Percentiles rank a stretch among this genome's conserved stretches.
Conservation (phyloP, 2,329 filamentous ascomycete genomes). For the Aspergillus quadrilineatus region DNA sequence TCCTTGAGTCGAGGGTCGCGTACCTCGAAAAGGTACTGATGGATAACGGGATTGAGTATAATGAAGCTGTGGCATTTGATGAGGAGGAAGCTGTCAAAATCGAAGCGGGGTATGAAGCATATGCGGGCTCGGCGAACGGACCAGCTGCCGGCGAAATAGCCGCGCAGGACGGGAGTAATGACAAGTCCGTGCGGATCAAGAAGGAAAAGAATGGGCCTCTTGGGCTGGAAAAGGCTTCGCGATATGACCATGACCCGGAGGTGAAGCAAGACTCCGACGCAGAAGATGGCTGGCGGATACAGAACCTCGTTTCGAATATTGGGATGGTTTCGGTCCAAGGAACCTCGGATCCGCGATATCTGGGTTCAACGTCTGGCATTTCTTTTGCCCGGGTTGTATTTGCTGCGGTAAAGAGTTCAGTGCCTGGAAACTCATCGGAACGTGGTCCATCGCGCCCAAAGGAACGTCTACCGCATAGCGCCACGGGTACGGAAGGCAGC, state of each 20-base stretch:
- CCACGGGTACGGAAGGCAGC: constrained; percentile 60
- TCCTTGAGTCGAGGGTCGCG: constrained; percentile 81
- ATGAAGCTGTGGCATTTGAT: constrained; percentile 68
- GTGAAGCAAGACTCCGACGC: constrained; percentile 42
- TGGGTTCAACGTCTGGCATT: constrained; percentile 84
- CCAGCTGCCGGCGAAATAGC: constrained; percentile 17
- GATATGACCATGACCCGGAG: constrained; percentile 23
- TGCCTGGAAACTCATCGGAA: constrained; percentile 59
- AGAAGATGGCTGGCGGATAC: constrained; percentile 61
- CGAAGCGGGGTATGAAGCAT: constrained; percentile 29
- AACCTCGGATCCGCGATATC: constrained; percentile 73
- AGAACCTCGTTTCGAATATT: constrained; percentile 67
- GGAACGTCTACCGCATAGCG: constrained; percentile 52
- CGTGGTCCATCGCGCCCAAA: constrained; percentile 61
- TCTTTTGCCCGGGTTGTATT: constrained; percentile 94
- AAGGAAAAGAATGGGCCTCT: constrained; percentile 25
- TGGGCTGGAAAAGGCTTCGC: constrained; percentile 18
- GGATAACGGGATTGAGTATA: constrained; percentile 68
- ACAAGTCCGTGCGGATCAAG: constrained; percentile 18
- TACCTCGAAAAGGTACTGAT: constrained; percentile 77
- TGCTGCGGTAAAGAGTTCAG: constrained; percentile 81
- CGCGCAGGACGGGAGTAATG: constrained; percentile 14
- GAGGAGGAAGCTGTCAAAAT: constrained; percentile 39
- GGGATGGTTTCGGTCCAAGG: constrained; percentile 76
- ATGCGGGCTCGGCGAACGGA: constrained; percentile 18